phyloP scores from a whole-genome alignment of 202 grass and related monocot genomes.

The Hordeum pubiflorum region DNA sequence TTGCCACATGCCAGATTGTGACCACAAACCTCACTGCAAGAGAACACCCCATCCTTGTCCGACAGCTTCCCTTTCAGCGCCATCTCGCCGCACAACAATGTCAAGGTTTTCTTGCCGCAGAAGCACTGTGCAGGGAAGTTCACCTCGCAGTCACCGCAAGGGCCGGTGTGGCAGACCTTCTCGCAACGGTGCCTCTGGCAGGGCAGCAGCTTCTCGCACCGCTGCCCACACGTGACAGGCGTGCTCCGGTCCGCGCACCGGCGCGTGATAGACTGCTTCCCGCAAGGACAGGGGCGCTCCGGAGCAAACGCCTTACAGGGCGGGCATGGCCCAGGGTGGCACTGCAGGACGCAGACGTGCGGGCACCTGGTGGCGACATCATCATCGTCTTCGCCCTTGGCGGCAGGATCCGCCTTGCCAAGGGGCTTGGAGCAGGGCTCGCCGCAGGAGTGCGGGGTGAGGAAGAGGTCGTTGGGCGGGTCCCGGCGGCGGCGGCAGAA shows the following conservation, averaged over 20 bases:
- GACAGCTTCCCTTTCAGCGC: constrained; percentile 56
- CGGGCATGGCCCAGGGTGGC: constrained; percentile 86
- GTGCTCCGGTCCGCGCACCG: constrained; percentile 63
- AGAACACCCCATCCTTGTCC: constrained; percentile 57
- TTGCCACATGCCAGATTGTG: constrained; percentile 53
- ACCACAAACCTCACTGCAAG: constrained; percentile 52
- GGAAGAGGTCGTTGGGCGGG: constrained; percentile 65
- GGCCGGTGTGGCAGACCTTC: constrained; percentile 69
- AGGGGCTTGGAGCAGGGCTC: constrained; percentile 83
- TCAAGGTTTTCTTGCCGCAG: constrained; percentile 64
- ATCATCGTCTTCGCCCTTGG: background rate
- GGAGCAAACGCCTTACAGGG: constrained; percentile 91
- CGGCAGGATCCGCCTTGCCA: constrained; percentile 9
- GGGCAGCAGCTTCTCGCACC: constrained; percentile 48
- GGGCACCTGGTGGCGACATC: constrained; percentile 51
- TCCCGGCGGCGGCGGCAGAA: constrained; percentile 65
- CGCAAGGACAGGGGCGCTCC: constrained; percentile 52
- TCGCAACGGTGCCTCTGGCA: constrained; percentile 62
- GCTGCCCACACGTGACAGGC: constrained; percentile 63
- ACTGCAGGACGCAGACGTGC: constrained; percentile 87
- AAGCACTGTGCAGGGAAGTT: constrained; percentile 55
- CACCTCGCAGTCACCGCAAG: constrained; percentile 53
- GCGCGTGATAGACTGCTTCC: constrained; percentile 63
- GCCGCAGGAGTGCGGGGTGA: constrained; percentile 90
- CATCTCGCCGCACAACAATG: constrained; percentile 72